A percentile compares a stretch with the other conserved stretches of the same genome.
These are phyloP conservation scores for Triangularia setosa DNA, from an alignment of 2,329 filamentous ascomycete species.

Conservation along the genomic window DNA sequence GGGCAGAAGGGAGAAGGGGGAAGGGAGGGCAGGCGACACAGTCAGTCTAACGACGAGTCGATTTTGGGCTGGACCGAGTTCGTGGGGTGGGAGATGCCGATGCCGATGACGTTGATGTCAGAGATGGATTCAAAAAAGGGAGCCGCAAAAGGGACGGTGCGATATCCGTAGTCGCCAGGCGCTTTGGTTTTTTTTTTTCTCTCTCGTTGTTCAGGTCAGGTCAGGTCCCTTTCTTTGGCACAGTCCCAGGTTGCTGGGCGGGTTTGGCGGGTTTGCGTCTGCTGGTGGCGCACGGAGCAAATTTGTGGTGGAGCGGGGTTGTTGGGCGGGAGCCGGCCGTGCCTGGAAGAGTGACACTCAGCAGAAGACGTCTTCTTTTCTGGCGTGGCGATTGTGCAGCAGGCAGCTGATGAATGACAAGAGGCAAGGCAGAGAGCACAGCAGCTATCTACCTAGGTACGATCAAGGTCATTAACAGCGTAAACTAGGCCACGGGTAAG, in stretches of 20 bases:
- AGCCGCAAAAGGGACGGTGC: not conserved
- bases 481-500: not conserved
- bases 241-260: slow-evolving; percentile 16
- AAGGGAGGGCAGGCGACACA: not conserved
- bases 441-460: not conserved
- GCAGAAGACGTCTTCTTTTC: slow-evolving; percentile 15
- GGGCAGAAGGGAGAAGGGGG: slow-evolving; percentile 13
- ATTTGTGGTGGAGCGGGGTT: slow-evolving; percentile 23
- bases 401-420: not conserved
- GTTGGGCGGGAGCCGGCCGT: slow-evolving; percentile 18
- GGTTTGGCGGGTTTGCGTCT: slow-evolving; percentile 12
- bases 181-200: not conserved
- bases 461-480: not conserved
- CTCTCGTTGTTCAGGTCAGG: slow-evolving; percentile 7
- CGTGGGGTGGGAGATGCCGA: not conserved
- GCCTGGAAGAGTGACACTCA: slow-evolving; percentile 9
- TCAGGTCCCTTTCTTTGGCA: slow-evolving; percentile 7
- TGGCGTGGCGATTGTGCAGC: slow-evolving; percentile 15
- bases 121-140: not conserved
- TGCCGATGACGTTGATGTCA: not conserved
- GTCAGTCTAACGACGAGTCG: slow-evolving; percentile 5
- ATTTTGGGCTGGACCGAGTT: not conserved
- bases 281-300: slow-evolving; percentile 24
- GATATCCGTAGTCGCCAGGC: not conserved
- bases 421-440: not conserved